Evolutionary conservation across 225 moss, liverwort and hornwort species (phyloP).

Genomic region (Ulota crispa): DNA sequence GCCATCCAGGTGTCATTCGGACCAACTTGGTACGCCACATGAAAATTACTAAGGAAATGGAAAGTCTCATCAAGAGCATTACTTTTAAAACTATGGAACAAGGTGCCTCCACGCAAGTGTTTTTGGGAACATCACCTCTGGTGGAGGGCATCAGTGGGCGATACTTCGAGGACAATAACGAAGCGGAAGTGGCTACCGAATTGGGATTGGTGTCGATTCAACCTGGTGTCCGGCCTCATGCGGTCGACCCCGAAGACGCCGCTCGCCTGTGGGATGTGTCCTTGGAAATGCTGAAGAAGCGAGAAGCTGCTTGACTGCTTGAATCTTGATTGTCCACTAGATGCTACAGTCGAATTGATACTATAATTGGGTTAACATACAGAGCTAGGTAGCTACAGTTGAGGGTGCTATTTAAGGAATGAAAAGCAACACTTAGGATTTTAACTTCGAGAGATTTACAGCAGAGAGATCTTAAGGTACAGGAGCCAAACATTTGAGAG

Average conservation of each 20-base stretch:
- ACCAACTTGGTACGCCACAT: background rate
- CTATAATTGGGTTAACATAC: background rate
- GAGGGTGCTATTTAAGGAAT: background rate
- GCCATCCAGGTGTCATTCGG: background rate
- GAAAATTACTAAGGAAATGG: background rate
- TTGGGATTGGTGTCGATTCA: accelerated
- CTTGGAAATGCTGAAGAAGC: background rate
- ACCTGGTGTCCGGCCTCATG: background rate
- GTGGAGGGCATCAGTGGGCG: background rate
- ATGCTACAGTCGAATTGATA: background rate
- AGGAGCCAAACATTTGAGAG: too few species aligned
- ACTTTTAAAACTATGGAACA: background rate
- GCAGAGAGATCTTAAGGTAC: too few species aligned
- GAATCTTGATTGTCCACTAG: background rate
- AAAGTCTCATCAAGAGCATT: accelerated
- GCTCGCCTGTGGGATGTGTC: slow-evolving; percentile 9
- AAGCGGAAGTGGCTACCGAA: background rate
- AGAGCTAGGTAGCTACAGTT: too few species aligned
- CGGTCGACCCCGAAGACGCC: background rate
- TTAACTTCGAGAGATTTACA: too few species aligned
- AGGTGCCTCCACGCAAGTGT: slow-evolving; percentile 2
- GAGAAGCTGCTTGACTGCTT: background rate
- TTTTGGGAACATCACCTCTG: background rate
- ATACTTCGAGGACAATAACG: slow-evolving; percentile 12
- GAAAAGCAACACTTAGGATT: too few species aligned